phyloP scores from a whole-genome alignment of 306 rosid genomes.

The Hippophae gyantsensis region DNA sequence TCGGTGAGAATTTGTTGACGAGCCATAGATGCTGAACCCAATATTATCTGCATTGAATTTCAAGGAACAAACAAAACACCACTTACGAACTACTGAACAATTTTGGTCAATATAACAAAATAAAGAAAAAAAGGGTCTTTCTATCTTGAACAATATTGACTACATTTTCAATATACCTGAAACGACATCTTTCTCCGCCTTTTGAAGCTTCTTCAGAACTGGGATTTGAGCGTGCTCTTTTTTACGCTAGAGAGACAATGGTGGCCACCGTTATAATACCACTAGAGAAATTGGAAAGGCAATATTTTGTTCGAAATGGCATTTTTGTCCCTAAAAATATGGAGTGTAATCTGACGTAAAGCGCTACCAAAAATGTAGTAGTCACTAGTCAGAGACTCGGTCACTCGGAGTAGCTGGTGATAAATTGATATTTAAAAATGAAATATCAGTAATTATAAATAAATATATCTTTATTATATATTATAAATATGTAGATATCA shows the following conservation, averaged over 20 bases:
- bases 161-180: background rate
- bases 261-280: background rate
- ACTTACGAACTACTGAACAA: background rate
- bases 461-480: too few relatives aligned
- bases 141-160: background rate
- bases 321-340: too few relatives aligned
- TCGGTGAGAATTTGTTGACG: conserved; percentile 65
- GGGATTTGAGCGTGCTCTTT: background rate
- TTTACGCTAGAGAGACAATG: background rate
- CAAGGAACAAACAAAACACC: background rate
- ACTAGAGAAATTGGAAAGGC: too few relatives aligned
- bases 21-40: conserved; percentile 86
- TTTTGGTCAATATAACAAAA: background rate
- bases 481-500: too few relatives aligned
- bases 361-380: too few relatives aligned
- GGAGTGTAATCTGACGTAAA: too few relatives aligned
- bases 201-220: background rate
- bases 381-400: too few relatives aligned
- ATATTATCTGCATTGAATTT: conserved; percentile 42
- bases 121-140: background rate
- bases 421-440: too few relatives aligned
- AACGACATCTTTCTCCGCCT: background rate
- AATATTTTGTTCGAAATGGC: too few relatives aligned
- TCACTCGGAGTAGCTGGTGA: too few relatives aligned
- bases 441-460: too few relatives aligned